These are phyloP conservation scores for Paxillus involutus DNA, from an alignment of 768 basidiomycete genomes.

Conservation along the genomic window DNA sequence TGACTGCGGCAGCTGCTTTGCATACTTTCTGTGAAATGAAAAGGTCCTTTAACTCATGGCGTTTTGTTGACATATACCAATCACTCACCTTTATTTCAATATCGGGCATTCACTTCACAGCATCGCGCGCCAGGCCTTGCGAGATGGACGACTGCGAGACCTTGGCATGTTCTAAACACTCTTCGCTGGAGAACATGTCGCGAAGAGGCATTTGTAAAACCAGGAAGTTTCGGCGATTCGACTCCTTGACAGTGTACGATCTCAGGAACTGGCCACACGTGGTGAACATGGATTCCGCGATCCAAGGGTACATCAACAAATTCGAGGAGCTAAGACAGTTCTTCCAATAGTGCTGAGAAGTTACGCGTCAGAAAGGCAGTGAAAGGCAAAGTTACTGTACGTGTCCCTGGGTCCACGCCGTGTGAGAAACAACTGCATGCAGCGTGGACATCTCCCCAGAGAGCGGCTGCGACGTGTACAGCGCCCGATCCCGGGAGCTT, in stretches of 20 bases:
- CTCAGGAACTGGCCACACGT: not conserved
- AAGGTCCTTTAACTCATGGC: not conserved
- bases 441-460: not conserved
- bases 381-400: not conserved
- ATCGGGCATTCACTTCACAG: not conserved
- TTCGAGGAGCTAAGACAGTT: not conserved
- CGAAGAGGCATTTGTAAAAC: constrained; percentile 20
- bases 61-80: not conserved
- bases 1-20: too few species aligned
- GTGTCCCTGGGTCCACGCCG: too few species aligned
- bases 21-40: not conserved
- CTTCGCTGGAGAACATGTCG: constrained; percentile 28
- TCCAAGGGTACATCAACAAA: not conserved
- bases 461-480: constrained; percentile 8
- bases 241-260: not conserved
- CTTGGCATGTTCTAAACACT: not conserved
- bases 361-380: not conserved
- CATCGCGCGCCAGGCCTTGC: not conserved
- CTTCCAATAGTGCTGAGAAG: not conserved
- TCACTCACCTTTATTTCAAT: not conserved
- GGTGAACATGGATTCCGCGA: not conserved
- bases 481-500: constrained; percentile 22
- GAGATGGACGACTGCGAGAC: too few species aligned
- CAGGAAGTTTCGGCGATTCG: too few species aligned
- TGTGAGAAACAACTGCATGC: not conserved